phyloP scores from a whole-genome alignment of 2,329 filamentous ascomycete genomes.

The Clonostachys solani region DNA sequence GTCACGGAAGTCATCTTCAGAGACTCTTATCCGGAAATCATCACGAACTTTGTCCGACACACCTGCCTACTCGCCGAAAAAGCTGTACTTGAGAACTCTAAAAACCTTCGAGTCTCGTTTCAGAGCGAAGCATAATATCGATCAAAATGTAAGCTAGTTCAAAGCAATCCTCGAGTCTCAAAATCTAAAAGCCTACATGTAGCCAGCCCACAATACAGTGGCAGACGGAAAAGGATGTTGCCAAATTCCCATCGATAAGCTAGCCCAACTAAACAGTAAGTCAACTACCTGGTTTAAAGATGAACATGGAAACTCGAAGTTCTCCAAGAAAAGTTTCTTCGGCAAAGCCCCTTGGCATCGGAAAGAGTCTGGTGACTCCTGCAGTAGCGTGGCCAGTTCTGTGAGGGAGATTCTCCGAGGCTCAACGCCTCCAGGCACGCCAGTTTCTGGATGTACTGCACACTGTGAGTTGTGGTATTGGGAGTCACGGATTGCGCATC shows the following conservation, averaged over 20 bases:
- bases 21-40: too few relatives aligned
- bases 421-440: conserved; percentile 14
- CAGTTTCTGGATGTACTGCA: neutral
- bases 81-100: too few relatives aligned
- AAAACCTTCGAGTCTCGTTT: too few relatives aligned
- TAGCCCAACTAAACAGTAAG: neutral
- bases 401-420: conserved; percentile 31
- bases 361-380: conserved; percentile 29
- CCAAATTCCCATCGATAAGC: neutral
- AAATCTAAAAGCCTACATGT: neutral
- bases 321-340: conserved; percentile 28
- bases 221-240: neutral
- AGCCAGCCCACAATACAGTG: neutral
- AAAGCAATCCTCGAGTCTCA: neutral
- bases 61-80: too few relatives aligned
- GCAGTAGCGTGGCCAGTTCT: conserved; percentile 34
- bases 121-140: too few relatives aligned
- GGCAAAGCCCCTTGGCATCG: conserved; percentile 33
- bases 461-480: neutral
- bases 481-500: neutral
- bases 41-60: too few relatives aligned
- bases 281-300: conserved; percentile 20
- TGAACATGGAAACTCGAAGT: conserved; percentile 16
- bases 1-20: too few relatives aligned
- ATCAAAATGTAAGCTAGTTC: too few relatives aligned